phyloP scores from a whole-genome alignment of 495 filamentous ascomycete genomes.

The Aspergillus cristatus region DNA sequence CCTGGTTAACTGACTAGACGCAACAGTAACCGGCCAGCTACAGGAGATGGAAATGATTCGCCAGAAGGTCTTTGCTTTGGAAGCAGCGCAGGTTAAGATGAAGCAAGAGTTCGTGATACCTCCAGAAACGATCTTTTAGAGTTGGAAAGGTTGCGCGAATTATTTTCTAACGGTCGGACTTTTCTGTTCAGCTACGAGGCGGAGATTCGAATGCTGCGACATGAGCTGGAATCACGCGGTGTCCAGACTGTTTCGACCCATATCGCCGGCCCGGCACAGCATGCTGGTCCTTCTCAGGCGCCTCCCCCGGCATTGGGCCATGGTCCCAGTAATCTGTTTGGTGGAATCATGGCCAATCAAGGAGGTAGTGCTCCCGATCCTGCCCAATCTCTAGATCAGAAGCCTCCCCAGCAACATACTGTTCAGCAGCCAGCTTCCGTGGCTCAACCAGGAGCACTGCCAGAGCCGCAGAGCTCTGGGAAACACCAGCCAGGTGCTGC shows the following conservation, averaged over 20 bases:
- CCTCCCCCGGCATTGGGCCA: constrained; percentile 84
- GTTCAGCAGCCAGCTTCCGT: constrained; percentile 52
- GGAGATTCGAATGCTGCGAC: constrained; percentile 73
- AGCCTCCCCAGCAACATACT: constrained; percentile 50
- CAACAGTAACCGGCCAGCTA: constrained; percentile 70
- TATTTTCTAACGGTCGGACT: constrained; percentile 4
- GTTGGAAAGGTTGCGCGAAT: neutral
- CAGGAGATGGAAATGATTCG: constrained; percentile 89
- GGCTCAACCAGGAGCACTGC: constrained; percentile 55
- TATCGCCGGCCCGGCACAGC: constrained; percentile 54
- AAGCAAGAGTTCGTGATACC: constrained; percentile 72
- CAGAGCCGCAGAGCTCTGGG: constrained; percentile 48
- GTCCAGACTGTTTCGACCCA: constrained; percentile 57
- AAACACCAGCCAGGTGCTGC: constrained; percentile 53
- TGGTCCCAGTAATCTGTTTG: constrained; percentile 84
- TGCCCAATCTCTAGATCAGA: constrained; percentile 51
- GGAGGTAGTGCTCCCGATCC: constrained; percentile 78
- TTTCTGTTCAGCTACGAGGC: constrained; percentile 69
- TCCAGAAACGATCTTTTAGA: neutral
- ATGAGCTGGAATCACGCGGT: constrained; percentile 82
- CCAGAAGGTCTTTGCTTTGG: constrained; percentile 81
- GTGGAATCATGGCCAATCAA: constrained; percentile 89
- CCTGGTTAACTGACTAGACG: too few species aligned
- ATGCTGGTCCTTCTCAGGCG: constrained; percentile 69
- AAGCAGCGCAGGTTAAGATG: constrained; percentile 75